phyloP scores from a whole-genome alignment of 495 filamentous ascomycete genomes.

The Pseudevernia furfuracea region DNA sequence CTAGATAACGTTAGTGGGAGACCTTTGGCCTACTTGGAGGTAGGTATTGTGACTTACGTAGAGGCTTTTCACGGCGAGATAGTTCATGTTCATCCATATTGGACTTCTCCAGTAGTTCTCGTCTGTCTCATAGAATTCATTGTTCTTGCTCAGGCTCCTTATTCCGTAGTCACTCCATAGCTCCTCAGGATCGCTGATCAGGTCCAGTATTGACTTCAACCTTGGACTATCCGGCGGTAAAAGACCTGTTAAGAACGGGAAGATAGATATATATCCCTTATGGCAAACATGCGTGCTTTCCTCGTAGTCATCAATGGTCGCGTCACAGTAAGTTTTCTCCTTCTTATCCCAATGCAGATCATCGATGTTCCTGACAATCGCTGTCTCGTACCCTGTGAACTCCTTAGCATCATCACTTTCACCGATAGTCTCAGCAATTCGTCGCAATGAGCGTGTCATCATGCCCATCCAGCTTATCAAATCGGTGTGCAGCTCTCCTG shows the following conservation, averaged over 20 bases:
- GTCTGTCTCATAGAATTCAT: constrained; percentile 74
- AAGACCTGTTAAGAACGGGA: constrained; percentile 83
- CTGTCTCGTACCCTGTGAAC: constrained; percentile 63
- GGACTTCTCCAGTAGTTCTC: constrained; percentile 98
- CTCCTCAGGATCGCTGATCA: constrained; percentile 69
- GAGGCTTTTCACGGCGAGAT: constrained; percentile 74
- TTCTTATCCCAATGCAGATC: constrained; percentile 86
- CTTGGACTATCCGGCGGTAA: constrained; percentile 62
- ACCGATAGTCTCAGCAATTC: constrained; percentile 65
- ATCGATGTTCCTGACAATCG: constrained; percentile 80
- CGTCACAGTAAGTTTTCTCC: constrained; percentile 81
- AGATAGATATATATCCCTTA: constrained; percentile 90
- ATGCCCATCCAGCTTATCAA: constrained; percentile 94
- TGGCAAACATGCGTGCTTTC: constrained; percentile 81
- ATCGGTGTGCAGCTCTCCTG: constrained; percentile 93
- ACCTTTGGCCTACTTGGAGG: neutral
- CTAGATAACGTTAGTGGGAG: constrained; percentile 23
- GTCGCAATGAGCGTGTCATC: constrained; percentile 74
- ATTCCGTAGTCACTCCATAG: constrained; percentile 82
- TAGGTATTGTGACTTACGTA: constrained; percentile 50
- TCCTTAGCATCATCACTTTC: constrained; percentile 66
- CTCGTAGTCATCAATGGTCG: constrained; percentile 91
- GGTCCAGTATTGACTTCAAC: constrained; percentile 63
- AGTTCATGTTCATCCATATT: constrained; percentile 97
- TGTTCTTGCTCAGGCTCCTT: constrained; percentile 76